Base-by-base conservation (phyloP, 1,284 basidiomycete species). In the Malassezia obtusa region DNA sequence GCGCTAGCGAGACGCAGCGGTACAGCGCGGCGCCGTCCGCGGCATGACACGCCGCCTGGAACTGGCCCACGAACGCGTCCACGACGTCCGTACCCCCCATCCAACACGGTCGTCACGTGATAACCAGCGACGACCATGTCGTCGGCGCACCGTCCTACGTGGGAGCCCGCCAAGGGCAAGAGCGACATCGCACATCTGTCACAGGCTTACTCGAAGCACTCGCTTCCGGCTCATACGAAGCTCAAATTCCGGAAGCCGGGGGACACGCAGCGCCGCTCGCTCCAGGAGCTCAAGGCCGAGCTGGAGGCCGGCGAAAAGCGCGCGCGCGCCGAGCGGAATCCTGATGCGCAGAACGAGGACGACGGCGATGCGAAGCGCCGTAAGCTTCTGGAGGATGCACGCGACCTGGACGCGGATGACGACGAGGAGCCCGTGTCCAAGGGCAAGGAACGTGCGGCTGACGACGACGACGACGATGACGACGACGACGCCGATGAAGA, bases 61-160 rank as follows among this genome's bases (percentile, higher is more conserved):
- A 26, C 35, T 44, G 31, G 11, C 15, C 40, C 26, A 50, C 22
- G 22, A 32, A 50, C 32, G 40, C 32, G 32, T 17, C 25, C 11
- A 25, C 33, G 14, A 12, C 38, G 19, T 40, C 17, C 26, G 32
- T 28, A 21, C 24, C 49, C 12, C 4, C 40, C 49, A 44, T 50
- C 17, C 21, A n/a, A 28, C 15, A 30, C 14, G 21, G 11, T 19
- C 12, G 22, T 30, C 52, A 49, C 45, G 52, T 48, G 37, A 14
- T 40, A 19, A n/a, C 7, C 22, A 37, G 8, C 21, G 15, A 30
- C 28, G 19, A 24, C 22, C 22, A 69, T 67, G 68, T 70, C 67
- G 7, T 57, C 67, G 12, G 62, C 68, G 8, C 71, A 73, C 44
- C 61, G 69, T n/a, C 71, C 71, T 10, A 72, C 63, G 24, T 73